Evolutionary conservation across 768 basidiomycete species (phyloP).

Genomic region (Cystobasidium ongulense): DNA sequence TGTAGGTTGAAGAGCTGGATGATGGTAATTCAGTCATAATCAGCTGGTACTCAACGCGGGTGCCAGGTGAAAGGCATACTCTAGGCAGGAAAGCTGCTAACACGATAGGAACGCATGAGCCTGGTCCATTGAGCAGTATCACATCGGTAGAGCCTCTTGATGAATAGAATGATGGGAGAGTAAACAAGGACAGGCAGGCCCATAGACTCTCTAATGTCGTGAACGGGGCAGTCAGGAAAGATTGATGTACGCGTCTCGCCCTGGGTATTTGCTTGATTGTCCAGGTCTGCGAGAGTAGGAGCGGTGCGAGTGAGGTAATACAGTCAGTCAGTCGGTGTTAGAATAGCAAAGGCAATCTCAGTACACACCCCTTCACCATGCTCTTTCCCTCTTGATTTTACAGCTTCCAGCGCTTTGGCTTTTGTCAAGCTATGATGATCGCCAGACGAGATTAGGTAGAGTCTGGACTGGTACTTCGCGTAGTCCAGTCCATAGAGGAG

Average conservation of each 20-base stretch:
- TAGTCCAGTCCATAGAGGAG: slow-evolving; percentile 67
- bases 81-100: slow-evolving; percentile 51
- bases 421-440: slow-evolving; percentile 70
- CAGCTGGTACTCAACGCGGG: too few relatives aligned
- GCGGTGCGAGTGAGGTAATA: too few relatives aligned
- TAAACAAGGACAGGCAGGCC: slow-evolving; percentile 57
- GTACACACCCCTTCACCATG: neutral
- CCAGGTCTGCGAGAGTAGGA: too few relatives aligned
- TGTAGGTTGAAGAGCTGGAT: slow-evolving; percentile 66
- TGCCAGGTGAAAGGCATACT: slow-evolving; percentile 20
- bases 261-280: slow-evolving; percentile 66
- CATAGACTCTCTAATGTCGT: slow-evolving; percentile 60
- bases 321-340: neutral
- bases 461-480: slow-evolving; percentile 62
- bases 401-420: slow-evolving; percentile 57
- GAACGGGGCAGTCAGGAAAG: slow-evolving; percentile 60
- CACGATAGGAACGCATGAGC: slow-evolving; percentile 78
- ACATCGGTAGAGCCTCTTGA: slow-evolving; percentile 56
- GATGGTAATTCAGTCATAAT: too few relatives aligned
- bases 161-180: slow-evolving; percentile 51
- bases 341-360: neutral
- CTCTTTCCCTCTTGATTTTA: neutral
- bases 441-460: slow-evolving; percentile 72
- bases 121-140: slow-evolving; percentile 85
- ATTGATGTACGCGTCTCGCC: slow-evolving; percentile 77